A percentile compares a stretch with the other conserved stretches of the same genome.
These are phyloP conservation scores for Podaxis sp. DNA, from an alignment of 768 basidiomycete species.

Conservation along the genomic window DNA sequence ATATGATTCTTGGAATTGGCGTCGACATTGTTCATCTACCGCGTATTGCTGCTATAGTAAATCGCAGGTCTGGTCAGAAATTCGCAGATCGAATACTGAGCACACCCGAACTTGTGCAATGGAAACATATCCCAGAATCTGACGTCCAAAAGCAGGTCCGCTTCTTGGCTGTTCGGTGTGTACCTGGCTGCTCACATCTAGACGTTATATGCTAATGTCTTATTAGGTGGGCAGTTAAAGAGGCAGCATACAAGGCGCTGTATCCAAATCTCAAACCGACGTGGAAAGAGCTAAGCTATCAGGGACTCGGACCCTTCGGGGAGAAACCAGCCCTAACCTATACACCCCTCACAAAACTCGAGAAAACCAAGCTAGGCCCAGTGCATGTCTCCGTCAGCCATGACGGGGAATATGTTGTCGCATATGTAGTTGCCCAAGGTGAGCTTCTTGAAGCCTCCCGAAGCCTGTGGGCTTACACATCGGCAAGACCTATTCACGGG, in stretches of 20 bases:
- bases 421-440: slow-evolving; percentile 65
- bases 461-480: not conserved
- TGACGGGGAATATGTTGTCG: slow-evolving; percentile 75
- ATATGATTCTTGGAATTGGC: slow-evolving; percentile 74
- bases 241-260: slow-evolving; percentile 85
- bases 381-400: slow-evolving; percentile 79
- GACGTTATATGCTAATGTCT: slow-evolving; percentile 7
- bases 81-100: slow-evolving; percentile 69
- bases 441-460: not conserved
- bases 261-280: slow-evolving; percentile 59
- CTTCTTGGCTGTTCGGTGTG: slow-evolving; percentile 77
- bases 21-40: slow-evolving; percentile 73
- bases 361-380: slow-evolving; percentile 27
- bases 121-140: slow-evolving; percentile 29
- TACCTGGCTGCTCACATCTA: not conserved
- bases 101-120: slow-evolving; percentile 41
- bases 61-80: slow-evolving; percentile 42
- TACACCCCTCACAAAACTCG: slow-evolving; percentile 28
- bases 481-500: not conserved
- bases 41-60: slow-evolving; percentile 57
- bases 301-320: slow-evolving; percentile 27
- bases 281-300: slow-evolving; percentile 75
- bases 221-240: slow-evolving; percentile 78
- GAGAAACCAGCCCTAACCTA: slow-evolving; percentile 46
- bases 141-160: slow-evolving; percentile 29